Conservation (phyloP, 768 basidiomycete genomes). For the Lactarius vividus region DNA sequence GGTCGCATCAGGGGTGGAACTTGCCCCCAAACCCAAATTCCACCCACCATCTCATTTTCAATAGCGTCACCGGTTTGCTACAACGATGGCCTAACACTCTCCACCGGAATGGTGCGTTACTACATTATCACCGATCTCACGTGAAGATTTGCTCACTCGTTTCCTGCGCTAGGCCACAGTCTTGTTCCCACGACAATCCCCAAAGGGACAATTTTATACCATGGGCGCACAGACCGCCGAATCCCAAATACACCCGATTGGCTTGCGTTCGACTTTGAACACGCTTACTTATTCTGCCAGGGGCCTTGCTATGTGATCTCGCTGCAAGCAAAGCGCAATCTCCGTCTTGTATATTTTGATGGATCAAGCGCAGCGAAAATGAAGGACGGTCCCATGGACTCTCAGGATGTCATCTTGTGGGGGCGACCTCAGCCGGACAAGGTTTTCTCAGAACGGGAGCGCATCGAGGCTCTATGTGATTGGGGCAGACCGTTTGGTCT, state of each 20-base stretch:
- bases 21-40: constrained; percentile 31
- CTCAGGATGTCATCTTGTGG: constrained; percentile 39
- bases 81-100: constrained; percentile 42
- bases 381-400: constrained; percentile 35
- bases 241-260: constrained; percentile 22
- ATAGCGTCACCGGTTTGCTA: constrained; percentile 36
- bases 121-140: background rate
- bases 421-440: constrained; percentile 30
- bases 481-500: constrained; percentile 36
- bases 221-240: constrained; percentile 10
- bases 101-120: constrained; percentile 23
- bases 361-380: constrained; percentile 28
- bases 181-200: constrained; percentile 23
- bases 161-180: constrained; percentile 15
- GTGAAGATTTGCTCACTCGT: background rate
- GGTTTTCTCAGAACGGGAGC: constrained; percentile 28
- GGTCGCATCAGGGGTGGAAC: constrained; percentile 20
- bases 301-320: constrained; percentile 14
- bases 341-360: constrained; percentile 26
- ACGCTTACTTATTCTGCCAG: constrained; percentile 12
- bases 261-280: constrained; percentile 28
- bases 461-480: constrained; percentile 34
- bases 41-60: constrained; percentile 38
- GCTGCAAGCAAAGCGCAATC: constrained; percentile 16
- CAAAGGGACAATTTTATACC: constrained; percentile 25